phyloP scores from a whole-genome alignment of 108 stramenopile genomes.

The Bacterosira constricta region DNA sequence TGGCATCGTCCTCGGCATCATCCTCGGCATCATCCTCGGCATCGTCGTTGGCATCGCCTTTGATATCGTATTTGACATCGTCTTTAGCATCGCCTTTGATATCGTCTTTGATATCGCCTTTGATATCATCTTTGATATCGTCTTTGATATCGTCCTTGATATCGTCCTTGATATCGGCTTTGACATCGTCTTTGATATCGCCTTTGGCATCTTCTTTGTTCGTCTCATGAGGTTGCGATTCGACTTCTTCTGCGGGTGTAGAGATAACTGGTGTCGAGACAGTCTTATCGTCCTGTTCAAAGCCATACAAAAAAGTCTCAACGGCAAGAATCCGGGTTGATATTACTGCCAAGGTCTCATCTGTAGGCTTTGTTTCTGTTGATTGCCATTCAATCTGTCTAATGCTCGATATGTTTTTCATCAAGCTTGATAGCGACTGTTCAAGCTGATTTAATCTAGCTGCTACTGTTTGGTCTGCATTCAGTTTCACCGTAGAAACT shows the following conservation, averaged over 20 bases:
- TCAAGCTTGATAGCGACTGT: constrained; percentile 5
- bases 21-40: neutral
- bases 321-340: neutral
- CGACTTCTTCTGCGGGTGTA: neutral
- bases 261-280: neutral
- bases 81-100: neutral
- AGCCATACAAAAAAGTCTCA: constrained; percentile 27
- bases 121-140: too few relatives aligned
- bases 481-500: neutral
- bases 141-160: neutral
- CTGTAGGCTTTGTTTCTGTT: neutral
- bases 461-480: constrained; percentile 7
- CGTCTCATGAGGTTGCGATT: too few relatives aligned
- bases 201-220: too few relatives aligned
- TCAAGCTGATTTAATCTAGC: constrained; percentile 26
- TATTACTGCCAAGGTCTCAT: neutral
- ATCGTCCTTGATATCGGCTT: neutral
- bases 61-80: neutral
- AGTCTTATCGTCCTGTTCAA: constrained; percentile 1
- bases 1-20: too few relatives aligned
- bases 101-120: neutral
- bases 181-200: neutral
- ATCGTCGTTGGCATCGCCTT: neutral
- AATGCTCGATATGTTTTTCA: neutral
- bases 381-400: neutral